These are phyloP conservation scores for Cutaneotrichosporon arboriforme DNA, from an alignment of 1,284 basidiomycete species.

Conservation along the genomic window DNA sequence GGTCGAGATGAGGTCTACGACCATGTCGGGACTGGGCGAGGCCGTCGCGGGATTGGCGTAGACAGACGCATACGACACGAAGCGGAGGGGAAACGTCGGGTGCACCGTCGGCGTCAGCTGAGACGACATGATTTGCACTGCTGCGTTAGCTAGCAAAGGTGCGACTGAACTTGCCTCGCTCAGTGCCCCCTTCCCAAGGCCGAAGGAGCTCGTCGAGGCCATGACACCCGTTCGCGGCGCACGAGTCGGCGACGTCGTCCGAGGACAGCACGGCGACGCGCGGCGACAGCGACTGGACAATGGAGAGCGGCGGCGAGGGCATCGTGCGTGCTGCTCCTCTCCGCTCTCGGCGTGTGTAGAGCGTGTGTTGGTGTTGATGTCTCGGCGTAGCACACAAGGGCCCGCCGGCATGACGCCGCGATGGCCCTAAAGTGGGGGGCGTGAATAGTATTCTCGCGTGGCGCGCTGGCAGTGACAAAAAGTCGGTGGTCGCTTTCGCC, in stretches of 20 bases:
- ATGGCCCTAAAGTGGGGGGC: too few relatives aligned
- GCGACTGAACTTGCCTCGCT: slow-evolving; percentile 46
- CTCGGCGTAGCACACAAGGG: too few relatives aligned
- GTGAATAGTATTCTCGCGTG: too few relatives aligned
- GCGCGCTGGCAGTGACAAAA: slow-evolving; percentile 7
- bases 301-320: slow-evolving; percentile 44
- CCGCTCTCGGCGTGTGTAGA: too few relatives aligned
- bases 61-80: slow-evolving; percentile 42
- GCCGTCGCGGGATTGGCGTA: slow-evolving; percentile 28
- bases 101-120: slow-evolving; percentile 45
- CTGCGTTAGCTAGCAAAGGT: background rate
- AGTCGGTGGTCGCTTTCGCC: too few relatives aligned
- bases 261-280: slow-evolving; percentile 45
- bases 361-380: too few relatives aligned
- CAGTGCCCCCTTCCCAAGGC: slow-evolving; percentile 46
- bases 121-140: slow-evolving; percentile 46
- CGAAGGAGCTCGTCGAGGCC: slow-evolving; percentile 46
- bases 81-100: slow-evolving; percentile 44
- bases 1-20: slow-evolving; percentile 40
- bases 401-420: too few relatives aligned
- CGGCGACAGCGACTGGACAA: slow-evolving; percentile 46
- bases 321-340: slow-evolving; percentile 22
- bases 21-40: slow-evolving; percentile 40
- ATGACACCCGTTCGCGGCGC: slow-evolving; percentile 44
- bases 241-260: slow-evolving; percentile 43